These are phyloP conservation scores for Mallotus nudiflorus DNA, from an alignment of 345 rosid genomes.

Conservation along the genomic window DNA sequence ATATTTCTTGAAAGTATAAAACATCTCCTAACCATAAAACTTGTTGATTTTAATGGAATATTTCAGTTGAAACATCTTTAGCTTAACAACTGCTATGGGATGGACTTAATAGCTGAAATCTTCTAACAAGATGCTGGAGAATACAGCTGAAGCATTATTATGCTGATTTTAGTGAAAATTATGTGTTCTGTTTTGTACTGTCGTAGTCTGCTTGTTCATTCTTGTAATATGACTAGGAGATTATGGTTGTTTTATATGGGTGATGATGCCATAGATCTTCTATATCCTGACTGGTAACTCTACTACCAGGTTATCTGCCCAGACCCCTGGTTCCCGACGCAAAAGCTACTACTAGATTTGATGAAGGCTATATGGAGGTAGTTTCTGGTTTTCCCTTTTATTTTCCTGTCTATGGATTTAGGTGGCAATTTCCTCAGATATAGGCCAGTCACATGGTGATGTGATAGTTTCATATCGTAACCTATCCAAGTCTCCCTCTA, in stretches of 20 bases:
- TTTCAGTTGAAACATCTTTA: no score
- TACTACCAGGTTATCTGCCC: constrained; percentile 84
- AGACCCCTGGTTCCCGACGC: constrained; percentile 74
- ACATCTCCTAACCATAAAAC: no score
- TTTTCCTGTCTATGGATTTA: constrained; percentile 17
- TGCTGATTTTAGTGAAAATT: background rate
- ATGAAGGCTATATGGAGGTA: constrained; percentile 51
- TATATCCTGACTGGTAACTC: constrained; percentile 39
- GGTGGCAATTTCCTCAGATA: constrained; percentile 34
- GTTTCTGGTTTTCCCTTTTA: constrained; percentile 30
- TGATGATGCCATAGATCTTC: constrained; percentile 20
- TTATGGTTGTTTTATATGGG: constrained; percentile 8
- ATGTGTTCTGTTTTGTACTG: no score
- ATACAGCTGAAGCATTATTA: background rate
- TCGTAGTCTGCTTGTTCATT: constrained; percentile 4
- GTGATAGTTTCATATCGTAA: constrained; percentile 45
- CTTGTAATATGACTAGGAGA: constrained; percentile 1
- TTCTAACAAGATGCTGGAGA: constrained; percentile 15
- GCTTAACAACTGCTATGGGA: no score
- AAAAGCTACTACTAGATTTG: constrained; percentile 78
- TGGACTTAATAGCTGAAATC: background rate
- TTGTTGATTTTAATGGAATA: no score
- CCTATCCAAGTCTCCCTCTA: constrained; percentile 55
- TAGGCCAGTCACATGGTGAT: constrained; percentile 28
- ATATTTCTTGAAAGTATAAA: no score